Conservation (phyloP, 2,329 filamentous ascomycete species). For the Metarhizium album region DNA sequence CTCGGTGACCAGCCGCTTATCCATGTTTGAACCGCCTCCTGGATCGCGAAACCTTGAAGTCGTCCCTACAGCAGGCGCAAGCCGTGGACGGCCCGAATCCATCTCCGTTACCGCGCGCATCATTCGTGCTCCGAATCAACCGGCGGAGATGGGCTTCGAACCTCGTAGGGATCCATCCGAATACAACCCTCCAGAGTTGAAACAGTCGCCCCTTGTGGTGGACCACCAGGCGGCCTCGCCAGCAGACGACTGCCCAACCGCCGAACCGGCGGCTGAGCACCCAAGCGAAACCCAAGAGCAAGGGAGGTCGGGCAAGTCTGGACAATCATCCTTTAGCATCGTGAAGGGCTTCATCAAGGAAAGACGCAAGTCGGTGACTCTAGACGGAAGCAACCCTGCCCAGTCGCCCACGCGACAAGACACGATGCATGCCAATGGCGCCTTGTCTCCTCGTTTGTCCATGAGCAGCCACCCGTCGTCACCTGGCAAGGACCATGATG, state of each 20-base stretch:
- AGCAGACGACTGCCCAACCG: slow-evolving; percentile 16
- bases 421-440: slow-evolving; percentile 31
- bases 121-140: slow-evolving; percentile 50
- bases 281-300: slow-evolving; percentile 25
- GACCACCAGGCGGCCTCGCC: slow-evolving; percentile 35
- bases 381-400: slow-evolving; percentile 20
- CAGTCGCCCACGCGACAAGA: slow-evolving; percentile 37
- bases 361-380: slow-evolving; percentile 39
- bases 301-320: slow-evolving; percentile 27
- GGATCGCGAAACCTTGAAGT: slow-evolving; percentile 10
- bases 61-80: slow-evolving; percentile 18
- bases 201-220: slow-evolving; percentile 48
- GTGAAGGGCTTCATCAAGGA: slow-evolving; percentile 54
- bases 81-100: slow-evolving; percentile 53
- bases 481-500: slow-evolving; percentile 31
- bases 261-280: slow-evolving; percentile 27
- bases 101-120: slow-evolving; percentile 85
- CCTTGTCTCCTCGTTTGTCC: slow-evolving; percentile 48
- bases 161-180: slow-evolving; percentile 31
- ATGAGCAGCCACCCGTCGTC: slow-evolving; percentile 51
- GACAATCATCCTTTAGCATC: slow-evolving; percentile 48
- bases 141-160: slow-evolving; percentile 29
- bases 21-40: slow-evolving; percentile 38
- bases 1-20: slow-evolving; percentile 44
- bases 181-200: slow-evolving; percentile 38